These are phyloP conservation scores for Pyrus communis DNA, from an alignment of 306 rosid species.

Conservation along the genomic window DNA sequence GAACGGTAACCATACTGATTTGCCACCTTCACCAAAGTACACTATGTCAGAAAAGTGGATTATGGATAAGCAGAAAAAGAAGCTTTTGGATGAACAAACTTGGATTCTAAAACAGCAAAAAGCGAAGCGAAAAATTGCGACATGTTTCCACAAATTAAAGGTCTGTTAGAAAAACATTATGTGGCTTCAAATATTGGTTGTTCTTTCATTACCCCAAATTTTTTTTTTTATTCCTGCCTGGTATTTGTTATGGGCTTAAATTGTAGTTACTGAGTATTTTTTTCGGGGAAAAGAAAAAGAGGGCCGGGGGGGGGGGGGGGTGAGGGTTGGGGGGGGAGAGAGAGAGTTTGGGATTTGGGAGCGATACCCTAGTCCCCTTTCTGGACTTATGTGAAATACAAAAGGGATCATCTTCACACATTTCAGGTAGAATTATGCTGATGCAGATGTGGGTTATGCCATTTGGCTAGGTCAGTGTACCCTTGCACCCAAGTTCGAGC, in stretches of 20 bases:
- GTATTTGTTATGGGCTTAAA: not conserved
- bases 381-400: not conserved
- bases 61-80: slow-evolving; percentile 74
- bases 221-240: not conserved
- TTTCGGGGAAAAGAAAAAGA: not conserved
- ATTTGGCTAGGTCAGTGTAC: not conserved
- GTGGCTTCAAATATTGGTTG: not conserved
- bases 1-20: slow-evolving; percentile 42
- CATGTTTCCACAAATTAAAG: slow-evolving; percentile 73
- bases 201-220: not conserved
- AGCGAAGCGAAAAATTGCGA: slow-evolving; percentile 58
- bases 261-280: not conserved
- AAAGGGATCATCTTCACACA: not conserved
- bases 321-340: not conserved
- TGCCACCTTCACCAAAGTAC: slow-evolving; percentile 51
- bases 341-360: not conserved
- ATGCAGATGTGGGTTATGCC: not conserved
- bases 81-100: slow-evolving; percentile 51
- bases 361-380: not conserved
- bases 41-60: slow-evolving; percentile 91
- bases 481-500: not conserved
- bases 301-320: not conserved
- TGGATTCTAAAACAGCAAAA: slow-evolving; percentile 70
- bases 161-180: slow-evolving; percentile 17
- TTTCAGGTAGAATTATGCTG: not conserved